Evolutionary conservation across 148 eudicot species (phyloP).

Genomic region (Oxyria digyna): DNA sequence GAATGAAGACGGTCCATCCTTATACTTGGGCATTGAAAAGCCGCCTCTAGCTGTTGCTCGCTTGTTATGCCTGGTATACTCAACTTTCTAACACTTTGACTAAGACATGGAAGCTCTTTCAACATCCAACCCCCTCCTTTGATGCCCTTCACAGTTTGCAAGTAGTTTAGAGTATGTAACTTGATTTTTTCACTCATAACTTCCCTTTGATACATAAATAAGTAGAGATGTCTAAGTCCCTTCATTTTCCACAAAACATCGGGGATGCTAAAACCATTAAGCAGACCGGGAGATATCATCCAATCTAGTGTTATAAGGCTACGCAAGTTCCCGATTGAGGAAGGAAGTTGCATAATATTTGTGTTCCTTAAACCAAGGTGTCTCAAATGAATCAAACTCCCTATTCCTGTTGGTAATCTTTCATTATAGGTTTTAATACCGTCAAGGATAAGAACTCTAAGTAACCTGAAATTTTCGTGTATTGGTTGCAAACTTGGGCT

Average conservation of each 20-base stretch:
- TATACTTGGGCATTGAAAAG: slow-evolving; percentile 13
- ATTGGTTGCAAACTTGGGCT: neutral
- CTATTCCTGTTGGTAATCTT: slow-evolving; percentile 8
- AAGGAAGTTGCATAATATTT: neutral
- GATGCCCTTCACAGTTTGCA: neutral
- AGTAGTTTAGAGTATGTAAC: slow-evolving; percentile 9
- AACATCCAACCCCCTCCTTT: slow-evolving; percentile 25
- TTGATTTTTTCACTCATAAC: neutral
- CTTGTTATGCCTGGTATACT: slow-evolving; percentile 12
- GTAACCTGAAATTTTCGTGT: slow-evolving; percentile 14
- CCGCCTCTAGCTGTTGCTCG: slow-evolving; percentile 12
- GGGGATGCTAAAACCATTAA: neutral
- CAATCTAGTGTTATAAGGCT: neutral
- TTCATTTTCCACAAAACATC: neutral
- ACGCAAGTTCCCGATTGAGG: slow-evolving; percentile 3
- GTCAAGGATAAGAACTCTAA: slow-evolving; percentile 19
- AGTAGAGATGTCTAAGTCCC: neutral
- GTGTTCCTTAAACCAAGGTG: neutral
- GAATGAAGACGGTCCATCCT: neutral
- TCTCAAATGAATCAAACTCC: neutral
- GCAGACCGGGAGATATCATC: neutral
- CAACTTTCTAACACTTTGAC: slow-evolving; percentile 10
- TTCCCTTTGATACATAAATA: neutral
- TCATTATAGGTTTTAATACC: slow-evolving; percentile 1
- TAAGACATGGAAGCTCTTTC: slow-evolving; percentile 8